These are phyloP conservation scores for Pseudoturritis turrita DNA, from an alignment of 345 rosid genomes.

Conservation along the genomic window DNA sequence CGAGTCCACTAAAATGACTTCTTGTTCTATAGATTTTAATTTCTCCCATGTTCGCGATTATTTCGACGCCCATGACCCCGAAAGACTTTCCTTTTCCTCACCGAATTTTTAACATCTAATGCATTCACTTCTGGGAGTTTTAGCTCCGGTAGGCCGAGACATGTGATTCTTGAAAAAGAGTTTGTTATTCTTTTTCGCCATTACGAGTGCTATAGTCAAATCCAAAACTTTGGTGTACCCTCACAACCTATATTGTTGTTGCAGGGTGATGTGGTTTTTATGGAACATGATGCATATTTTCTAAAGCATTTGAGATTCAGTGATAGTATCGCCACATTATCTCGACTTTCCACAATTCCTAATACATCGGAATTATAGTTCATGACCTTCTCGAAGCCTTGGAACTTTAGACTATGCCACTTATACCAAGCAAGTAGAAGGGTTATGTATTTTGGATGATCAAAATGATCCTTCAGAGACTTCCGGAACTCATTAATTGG, in stretches of 20 bases:
- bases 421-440: background rate
- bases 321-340: background rate
- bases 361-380: background rate
- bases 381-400: too few relatives aligned
- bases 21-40: background rate
- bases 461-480: background rate
- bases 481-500: background rate
- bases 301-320: background rate
- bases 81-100: background rate
- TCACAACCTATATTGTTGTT: background rate
- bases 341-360: background rate
- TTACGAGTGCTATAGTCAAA: background rate
- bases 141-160: background rate
- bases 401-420: background rate
- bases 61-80: background rate
- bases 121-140: background rate
- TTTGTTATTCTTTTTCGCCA: background rate
- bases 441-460: too few relatives aligned
- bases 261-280: background rate
- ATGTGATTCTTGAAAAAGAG: background rate
- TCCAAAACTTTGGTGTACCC: background rate
- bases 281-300: background rate
- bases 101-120: background rate
- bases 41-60: background rate
- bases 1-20: background rate